These are phyloP conservation scores for Suhomyces guaymorum DNA, from an alignment of 1,139 yeast genomes.

Conservation along the genomic window DNA sequence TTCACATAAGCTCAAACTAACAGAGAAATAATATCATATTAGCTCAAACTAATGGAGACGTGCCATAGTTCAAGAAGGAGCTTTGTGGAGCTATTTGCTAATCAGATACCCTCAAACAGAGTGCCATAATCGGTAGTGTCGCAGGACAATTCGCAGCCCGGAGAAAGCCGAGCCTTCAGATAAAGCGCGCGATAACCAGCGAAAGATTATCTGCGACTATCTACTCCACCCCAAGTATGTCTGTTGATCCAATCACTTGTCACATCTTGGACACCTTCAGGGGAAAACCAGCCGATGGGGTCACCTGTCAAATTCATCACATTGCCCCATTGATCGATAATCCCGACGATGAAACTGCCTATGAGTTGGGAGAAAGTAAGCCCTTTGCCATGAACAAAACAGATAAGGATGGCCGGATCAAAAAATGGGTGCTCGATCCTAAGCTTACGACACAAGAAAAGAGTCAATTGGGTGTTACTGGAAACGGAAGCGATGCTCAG, in stretches of 20 bases:
- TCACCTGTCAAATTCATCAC: conserved; percentile 58
- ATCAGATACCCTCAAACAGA: too few relatives aligned
- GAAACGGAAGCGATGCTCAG: conserved; percentile 14
- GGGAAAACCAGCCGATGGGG: conserved; percentile 76
- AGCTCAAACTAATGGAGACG: too few relatives aligned
- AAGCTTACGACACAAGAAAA: conserved; percentile 20
- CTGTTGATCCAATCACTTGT: conserved; percentile 69
- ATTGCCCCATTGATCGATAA: conserved; percentile 30
- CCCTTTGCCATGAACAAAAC: conserved; percentile 69
- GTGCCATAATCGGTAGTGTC: too few relatives aligned
- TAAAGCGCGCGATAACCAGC: conserved; percentile 7
- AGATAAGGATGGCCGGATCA: conserved; percentile 75
- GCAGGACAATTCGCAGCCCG: too few relatives aligned
- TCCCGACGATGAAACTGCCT: conserved; percentile 27
- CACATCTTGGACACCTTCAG: conserved; percentile 83
- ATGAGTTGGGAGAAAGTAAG: conserved; percentile 25
- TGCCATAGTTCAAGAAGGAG: too few relatives aligned
- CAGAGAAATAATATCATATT: too few relatives aligned
- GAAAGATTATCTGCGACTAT: neutral
- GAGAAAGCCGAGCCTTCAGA: conserved; percentile 14
- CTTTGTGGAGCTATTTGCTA: too few relatives aligned
- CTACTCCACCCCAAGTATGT: conserved; percentile 3
- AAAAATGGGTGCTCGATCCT: conserved; percentile 62
- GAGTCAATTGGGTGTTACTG: conserved; percentile 34
- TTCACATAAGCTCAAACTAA: too few relatives aligned